A percentile compares a stretch with the other conserved stretches of the same genome.
Evolutionary conservation across 768 basidiomycete genomes (phyloP).

Genomic region (Butyriboletus loyo): DNA sequence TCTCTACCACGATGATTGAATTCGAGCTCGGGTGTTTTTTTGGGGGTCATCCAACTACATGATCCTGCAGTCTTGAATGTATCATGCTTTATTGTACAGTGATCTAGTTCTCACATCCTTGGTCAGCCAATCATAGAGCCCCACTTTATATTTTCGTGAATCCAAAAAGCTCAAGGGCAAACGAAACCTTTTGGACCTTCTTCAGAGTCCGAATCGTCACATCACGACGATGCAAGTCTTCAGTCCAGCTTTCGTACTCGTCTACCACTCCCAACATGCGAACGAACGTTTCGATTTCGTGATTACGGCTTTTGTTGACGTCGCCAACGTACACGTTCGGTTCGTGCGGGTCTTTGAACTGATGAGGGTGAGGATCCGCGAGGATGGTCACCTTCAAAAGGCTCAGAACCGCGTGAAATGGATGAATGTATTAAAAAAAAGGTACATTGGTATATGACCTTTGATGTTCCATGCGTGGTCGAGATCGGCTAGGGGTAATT

Average conservation of each 20-base stretch:
- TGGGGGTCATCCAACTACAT: not conserved
- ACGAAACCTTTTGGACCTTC: not conserved
- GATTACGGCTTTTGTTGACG: not conserved
- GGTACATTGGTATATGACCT: not conserved
- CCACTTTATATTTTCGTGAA: not conserved
- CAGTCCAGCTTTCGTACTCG: constrained; percentile 2
- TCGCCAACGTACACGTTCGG: not conserved
- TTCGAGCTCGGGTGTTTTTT: not conserved
- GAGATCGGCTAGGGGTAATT: not conserved
- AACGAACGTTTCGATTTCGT: not conserved
- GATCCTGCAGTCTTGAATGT: not conserved
- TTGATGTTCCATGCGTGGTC: not conserved
- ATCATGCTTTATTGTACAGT: too few species aligned
- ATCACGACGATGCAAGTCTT: constrained; percentile 2
- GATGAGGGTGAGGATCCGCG: not conserved
- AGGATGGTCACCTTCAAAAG: not conserved
- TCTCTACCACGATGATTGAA: constrained; percentile 8
- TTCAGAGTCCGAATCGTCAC: not conserved
- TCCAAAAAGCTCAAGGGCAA: not conserved
- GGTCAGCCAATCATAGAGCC: not conserved
- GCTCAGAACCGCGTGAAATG: too few species aligned
- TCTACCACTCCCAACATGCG: not conserved
- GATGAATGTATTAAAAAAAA: too few species aligned
- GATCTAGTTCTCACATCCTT: not conserved
- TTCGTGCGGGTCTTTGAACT: not conserved